Conservation (phyloP, 2,329 filamentous ascomycete genomes). For the Paecilomyces fulvus region DNA sequence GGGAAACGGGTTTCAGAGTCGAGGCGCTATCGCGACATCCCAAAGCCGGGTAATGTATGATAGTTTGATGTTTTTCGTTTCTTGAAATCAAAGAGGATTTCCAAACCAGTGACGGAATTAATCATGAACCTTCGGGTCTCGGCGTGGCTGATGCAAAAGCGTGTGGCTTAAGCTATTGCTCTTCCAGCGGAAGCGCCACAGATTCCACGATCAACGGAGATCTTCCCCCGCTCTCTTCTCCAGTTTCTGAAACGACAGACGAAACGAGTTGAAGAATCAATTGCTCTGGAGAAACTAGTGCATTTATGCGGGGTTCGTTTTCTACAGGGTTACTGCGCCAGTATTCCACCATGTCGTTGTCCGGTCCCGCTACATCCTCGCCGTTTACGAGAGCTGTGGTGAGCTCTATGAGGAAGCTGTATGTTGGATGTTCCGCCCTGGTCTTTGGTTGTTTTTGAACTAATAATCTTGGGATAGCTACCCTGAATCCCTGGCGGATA, state of each 20-base stretch:
- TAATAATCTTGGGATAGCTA: conserved; percentile 50
- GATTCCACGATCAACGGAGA: not conserved
- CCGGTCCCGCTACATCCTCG: conserved; percentile 32
- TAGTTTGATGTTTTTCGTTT: not conserved
- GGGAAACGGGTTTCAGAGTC: not conserved
- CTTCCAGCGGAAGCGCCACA: not conserved
- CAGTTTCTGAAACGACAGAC: not conserved
- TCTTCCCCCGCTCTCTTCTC: not conserved
- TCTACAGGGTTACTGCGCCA: conserved; percentile 8
- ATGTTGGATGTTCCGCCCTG: conserved; percentile 26
- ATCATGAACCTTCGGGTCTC: conserved; percentile 4
- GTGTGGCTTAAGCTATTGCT: conserved; percentile 3
- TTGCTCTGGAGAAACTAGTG: not conserved
- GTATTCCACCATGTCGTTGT: conserved; percentile 27
- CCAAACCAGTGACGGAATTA: conserved; percentile 7
- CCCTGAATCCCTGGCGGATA: conserved; percentile 79
- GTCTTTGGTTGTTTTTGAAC: conserved; percentile 6
- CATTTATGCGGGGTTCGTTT: conserved; percentile 4
- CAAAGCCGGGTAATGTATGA: not conserved
- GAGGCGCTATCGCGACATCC: not conserved
- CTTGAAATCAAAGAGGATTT: not conserved
- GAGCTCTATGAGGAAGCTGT: conserved; percentile 71
- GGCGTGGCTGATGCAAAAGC: not conserved
- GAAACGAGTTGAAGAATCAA: not conserved
- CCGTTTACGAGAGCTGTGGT: conserved; percentile 64